phyloP scores from a whole-genome alignment of 768 basidiomycete species.

The Leccinum ochraceum region DNA sequence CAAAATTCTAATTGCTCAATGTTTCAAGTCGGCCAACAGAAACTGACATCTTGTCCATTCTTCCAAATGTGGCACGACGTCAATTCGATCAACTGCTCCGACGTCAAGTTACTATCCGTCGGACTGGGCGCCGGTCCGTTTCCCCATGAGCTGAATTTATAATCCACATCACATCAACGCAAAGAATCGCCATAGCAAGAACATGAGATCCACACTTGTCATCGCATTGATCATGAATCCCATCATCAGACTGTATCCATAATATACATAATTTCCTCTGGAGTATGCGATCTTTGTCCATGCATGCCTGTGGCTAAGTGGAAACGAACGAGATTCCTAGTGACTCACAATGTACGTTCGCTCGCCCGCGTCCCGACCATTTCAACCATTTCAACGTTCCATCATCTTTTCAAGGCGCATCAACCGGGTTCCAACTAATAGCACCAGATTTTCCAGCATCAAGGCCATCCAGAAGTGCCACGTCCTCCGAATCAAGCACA shows the following conservation, averaged over 20 bases:
- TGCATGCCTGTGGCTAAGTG: neutral
- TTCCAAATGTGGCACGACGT: neutral
- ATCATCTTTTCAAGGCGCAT: conserved; percentile 34
- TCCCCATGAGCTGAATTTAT: neutral
- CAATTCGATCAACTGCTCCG: neutral
- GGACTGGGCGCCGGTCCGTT: neutral
- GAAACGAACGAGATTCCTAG: neutral
- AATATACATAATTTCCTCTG: neutral
- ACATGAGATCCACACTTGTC: neutral
- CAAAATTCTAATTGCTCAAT: neutral
- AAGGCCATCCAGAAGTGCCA: conserved; percentile 62
- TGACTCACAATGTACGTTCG: neutral
- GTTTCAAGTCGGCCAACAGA: neutral
- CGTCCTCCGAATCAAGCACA: conserved; percentile 62
- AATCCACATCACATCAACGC: neutral
- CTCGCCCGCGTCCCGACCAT: neutral
- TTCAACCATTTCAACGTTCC: neutral
- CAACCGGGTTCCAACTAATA: conserved; percentile 83
- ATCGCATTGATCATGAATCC: neutral
- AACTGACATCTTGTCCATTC: neutral
- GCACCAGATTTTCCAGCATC: conserved; percentile 75
- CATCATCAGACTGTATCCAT: neutral
- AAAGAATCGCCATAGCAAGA: neutral
- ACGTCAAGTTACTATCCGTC: neutral
- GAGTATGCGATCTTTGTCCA: neutral